A percentile compares a stretch with the other conserved stretches of the same genome.
These are phyloP conservation scores for Saccharomycopsis vini DNA, from an alignment of 805 yeast genomes.

Conservation along the genomic window DNA sequence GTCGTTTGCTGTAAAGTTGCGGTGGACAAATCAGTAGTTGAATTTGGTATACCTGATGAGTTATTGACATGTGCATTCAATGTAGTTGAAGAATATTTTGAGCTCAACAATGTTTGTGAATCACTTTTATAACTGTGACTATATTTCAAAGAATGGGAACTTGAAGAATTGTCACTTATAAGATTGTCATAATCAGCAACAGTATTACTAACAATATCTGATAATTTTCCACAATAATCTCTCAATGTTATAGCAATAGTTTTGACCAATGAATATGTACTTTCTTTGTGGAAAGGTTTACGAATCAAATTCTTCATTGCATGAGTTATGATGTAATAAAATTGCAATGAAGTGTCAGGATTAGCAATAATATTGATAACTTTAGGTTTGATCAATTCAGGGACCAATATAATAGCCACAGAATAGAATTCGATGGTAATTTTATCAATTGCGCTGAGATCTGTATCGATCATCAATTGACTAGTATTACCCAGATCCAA, in stretches of 20 bases:
- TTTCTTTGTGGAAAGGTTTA: conserved; percentile 14
- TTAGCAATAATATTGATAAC: conserved; percentile 14
- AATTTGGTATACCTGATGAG: too few species aligned
- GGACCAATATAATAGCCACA: conserved; percentile 14
- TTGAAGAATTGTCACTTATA: conserved; percentile 7
- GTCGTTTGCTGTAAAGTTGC: neutral
- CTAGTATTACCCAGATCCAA: conserved; percentile 12
- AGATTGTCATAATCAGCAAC: conserved; percentile 13
- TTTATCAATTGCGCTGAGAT: conserved; percentile 14
- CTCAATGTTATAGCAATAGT: conserved; percentile 16
- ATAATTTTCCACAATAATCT: conserved; percentile 10
- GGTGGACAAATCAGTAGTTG: too few species aligned
- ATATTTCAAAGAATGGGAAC: conserved; percentile 7
- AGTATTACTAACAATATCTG: conserved; percentile 16
- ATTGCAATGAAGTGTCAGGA: conserved; percentile 16
- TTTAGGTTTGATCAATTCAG: conserved; percentile 17
- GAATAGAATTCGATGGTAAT: conserved; percentile 16
- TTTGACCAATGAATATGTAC: conserved; percentile 12
- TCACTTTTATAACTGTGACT: neutral
- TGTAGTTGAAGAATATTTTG: conserved; percentile 12
- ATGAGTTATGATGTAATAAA: conserved; percentile 13
- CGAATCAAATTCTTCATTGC: conserved; percentile 10
- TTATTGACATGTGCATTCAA: too few species aligned
- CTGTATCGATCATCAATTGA: conserved; percentile 7
- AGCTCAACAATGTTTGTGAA: conserved; percentile 7